phyloP scores from a whole-genome alignment of 495 filamentous ascomycete species.

The Talaromyces liani region DNA sequence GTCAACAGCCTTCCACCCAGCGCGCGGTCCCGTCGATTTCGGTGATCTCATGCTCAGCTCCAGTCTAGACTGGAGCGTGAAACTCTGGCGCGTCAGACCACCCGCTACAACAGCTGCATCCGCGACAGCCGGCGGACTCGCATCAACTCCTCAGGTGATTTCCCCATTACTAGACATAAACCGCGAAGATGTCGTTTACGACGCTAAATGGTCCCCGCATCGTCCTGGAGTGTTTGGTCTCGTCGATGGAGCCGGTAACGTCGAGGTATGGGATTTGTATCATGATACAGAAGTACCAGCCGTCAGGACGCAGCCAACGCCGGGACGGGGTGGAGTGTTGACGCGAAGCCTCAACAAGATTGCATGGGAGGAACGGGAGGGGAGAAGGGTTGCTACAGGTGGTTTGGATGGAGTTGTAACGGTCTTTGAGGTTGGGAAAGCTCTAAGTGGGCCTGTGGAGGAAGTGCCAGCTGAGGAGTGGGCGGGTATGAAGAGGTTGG shows the following conservation, averaged over 20 bases:
- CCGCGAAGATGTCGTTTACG: slow-evolving; percentile 93
- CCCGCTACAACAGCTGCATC: slow-evolving; percentile 41
- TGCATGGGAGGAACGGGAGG: slow-evolving; percentile 87
- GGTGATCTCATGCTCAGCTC: slow-evolving; percentile 85
- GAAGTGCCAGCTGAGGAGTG: slow-evolving; percentile 79
- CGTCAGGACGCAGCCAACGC: slow-evolving; percentile 63
- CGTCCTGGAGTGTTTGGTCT: slow-evolving; percentile 88
- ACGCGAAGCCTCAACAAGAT: slow-evolving; percentile 84
- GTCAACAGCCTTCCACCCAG: slow-evolving; percentile 91
- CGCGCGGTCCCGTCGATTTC: slow-evolving; percentile 85
- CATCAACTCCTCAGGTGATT: slow-evolving; percentile 34
- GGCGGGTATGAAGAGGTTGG: slow-evolving; percentile 79
- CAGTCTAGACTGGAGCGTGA: slow-evolving; percentile 91
- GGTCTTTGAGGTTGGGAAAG: slow-evolving; percentile 87
- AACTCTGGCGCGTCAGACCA: slow-evolving; percentile 88
- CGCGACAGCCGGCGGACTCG: slow-evolving; percentile 29
- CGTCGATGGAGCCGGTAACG: slow-evolving; percentile 85
- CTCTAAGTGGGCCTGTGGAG: slow-evolving; percentile 68
- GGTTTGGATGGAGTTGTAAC: slow-evolving; percentile 85
- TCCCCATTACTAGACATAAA: slow-evolving; percentile 79
- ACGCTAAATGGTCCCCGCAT: slow-evolving; percentile 86
- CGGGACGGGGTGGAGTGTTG: slow-evolving; percentile 42
- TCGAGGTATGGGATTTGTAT: slow-evolving; percentile 94
- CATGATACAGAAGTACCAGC: slow-evolving; percentile 87
- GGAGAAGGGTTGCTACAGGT: slow-evolving; percentile 76